Conservation (phyloP, 1,284 basidiomycete species). For the Fistulinella cinereoalba region DNA sequence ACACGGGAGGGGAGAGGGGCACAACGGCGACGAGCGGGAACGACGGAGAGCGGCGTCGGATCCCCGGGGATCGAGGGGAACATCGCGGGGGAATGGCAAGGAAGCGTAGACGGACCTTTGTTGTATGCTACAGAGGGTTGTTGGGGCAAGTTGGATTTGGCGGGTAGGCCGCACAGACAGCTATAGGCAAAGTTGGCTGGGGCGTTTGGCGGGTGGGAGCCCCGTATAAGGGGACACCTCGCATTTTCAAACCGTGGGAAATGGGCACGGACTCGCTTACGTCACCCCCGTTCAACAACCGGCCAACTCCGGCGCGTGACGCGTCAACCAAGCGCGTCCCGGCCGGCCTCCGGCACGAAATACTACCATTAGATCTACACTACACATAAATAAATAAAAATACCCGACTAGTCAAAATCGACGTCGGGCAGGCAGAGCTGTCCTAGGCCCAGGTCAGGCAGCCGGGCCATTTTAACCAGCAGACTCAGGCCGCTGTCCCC, state of each 20-base stretch:
- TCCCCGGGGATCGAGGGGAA: slow-evolving; percentile 9
- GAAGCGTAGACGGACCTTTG: slow-evolving; percentile 26
- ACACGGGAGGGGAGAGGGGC: slow-evolving; percentile 18
- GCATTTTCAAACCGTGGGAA: slow-evolving; percentile 36
- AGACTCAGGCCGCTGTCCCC: slow-evolving; percentile 56
- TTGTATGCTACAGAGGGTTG: slow-evolving; percentile 28
- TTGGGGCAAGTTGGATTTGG: slow-evolving; percentile 32
- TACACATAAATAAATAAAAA: slow-evolving; percentile 13
- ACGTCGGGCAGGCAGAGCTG: slow-evolving; percentile 57
- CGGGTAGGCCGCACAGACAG: slow-evolving; percentile 35
- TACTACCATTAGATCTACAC: slow-evolving; percentile 11
- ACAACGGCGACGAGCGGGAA: slow-evolving; percentile 9
- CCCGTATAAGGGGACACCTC: slow-evolving; percentile 34
- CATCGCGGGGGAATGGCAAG: slow-evolving; percentile 26
- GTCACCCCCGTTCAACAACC: slow-evolving; percentile 37
- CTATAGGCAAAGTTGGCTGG: slow-evolving; percentile 39
- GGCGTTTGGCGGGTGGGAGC: slow-evolving; percentile 38
- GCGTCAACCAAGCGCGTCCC: slow-evolving; percentile 22
- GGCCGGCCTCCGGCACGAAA: slow-evolving; percentile 9
- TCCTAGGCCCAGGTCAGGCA: slow-evolving; percentile 70
- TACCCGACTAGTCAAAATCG: slow-evolving; percentile 23
- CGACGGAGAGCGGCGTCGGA: slow-evolving; percentile 15
- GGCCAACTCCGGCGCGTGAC: slow-evolving; percentile 28
- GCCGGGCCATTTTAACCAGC: slow-evolving; percentile 71
- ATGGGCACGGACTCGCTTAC: slow-evolving; percentile 37